phyloP scores from a whole-genome alignment of 2,329 filamentous ascomycete species.

The Colletotrichum filicis region DNA sequence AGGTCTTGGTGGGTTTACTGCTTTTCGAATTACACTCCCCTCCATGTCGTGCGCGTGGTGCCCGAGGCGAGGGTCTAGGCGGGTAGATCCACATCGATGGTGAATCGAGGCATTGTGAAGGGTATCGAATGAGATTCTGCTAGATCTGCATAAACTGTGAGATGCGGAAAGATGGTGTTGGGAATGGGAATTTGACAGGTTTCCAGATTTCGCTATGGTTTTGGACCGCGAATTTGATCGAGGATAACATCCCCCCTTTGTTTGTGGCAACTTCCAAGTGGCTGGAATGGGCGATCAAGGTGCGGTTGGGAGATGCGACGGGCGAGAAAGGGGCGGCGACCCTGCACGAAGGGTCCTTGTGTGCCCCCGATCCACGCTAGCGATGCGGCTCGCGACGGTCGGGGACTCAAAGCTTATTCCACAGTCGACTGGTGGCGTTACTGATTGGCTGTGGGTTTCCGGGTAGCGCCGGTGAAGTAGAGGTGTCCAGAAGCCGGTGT shows the following conservation, averaged over 20 bases:
- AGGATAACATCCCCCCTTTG: neutral
- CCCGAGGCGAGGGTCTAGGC: neutral
- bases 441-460: conserved; percentile 13
- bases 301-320: neutral
- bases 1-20: neutral
- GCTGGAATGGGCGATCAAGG: neutral
- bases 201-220: neutral
- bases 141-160: neutral
- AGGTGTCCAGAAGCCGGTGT: neutral
- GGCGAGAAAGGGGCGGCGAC: neutral
- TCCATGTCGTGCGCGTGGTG: conserved; percentile 12
- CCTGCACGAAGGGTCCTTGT: conserved; percentile 28
- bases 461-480: neutral
- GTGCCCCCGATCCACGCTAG: conserved; percentile 44
- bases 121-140: neutral
- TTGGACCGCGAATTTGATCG: conserved; percentile 9
- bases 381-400: conserved; percentile 42
- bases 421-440: neutral
- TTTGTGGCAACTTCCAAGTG: neutral
- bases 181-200: conserved; percentile 16
- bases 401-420: conserved; percentile 18
- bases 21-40: conserved; percentile 9
- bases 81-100: conserved; percentile 3
- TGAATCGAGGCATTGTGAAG: neutral
- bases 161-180: conserved; percentile 9